Percentiles rank a stretch among this genome's conserved stretches.
phyloP scores from a whole-genome alignment of 306 rosid species.

The Acacia melanoxylon region DNA sequence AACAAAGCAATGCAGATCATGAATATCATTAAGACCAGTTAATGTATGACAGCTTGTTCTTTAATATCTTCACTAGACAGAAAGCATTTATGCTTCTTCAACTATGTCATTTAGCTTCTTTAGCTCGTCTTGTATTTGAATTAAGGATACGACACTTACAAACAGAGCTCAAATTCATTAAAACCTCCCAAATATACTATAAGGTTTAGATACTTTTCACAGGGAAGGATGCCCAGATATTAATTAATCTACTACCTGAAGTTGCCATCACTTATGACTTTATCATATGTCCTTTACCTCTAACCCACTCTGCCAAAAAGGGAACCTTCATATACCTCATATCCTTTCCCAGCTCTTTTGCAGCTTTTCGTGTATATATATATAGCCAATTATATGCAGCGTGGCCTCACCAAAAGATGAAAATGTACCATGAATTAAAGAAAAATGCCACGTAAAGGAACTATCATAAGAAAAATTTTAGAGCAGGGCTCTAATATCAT shows the following conservation, averaged over 20 bases:
- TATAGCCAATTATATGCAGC: constrained; percentile 96
- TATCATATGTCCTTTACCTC: constrained; percentile 89
- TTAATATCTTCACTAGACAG: too few species aligned
- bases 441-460: constrained; percentile 11
- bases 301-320: constrained; percentile 94
- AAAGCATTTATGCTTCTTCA: too few species aligned
- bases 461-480: not conserved
- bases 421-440: constrained; percentile 19
- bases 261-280: constrained; percentile 97
- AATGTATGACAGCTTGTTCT: too few species aligned
- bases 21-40: too few species aligned
- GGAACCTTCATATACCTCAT: constrained; percentile 81
- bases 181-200: constrained; percentile 15
- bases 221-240: constrained; percentile 3
- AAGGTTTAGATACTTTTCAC: constrained; percentile 12
- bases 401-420: constrained; percentile 97
- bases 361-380: constrained; percentile 81
- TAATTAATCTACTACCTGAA: constrained; percentile 62
- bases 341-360: constrained; percentile 87
- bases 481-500: too few species aligned
- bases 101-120: constrained; percentile 63
- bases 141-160: constrained; percentile 89
- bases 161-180: constrained; percentile 29
- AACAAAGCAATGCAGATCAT: too few species aligned
- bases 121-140: constrained; percentile 89